Percentiles rank a stretch among this genome's conserved stretches.
These are phyloP conservation scores for Xylaria palmicola DNA, from an alignment of 495 filamentous ascomycete genomes.

Conservation along the genomic window DNA sequence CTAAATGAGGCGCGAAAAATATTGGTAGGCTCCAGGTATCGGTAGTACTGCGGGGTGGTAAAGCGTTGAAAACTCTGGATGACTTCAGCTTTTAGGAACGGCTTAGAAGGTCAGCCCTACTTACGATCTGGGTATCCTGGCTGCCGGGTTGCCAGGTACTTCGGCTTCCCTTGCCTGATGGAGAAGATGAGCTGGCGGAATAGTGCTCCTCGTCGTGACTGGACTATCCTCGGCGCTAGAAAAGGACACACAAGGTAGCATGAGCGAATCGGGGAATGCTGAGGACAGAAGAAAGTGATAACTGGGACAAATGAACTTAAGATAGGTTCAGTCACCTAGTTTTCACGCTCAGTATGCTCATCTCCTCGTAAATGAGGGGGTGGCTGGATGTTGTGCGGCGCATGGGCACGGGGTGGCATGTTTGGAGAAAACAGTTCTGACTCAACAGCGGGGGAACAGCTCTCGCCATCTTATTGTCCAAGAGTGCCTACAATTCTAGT, in stretches of 20 bases:
- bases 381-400: background rate
- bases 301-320: constrained; percentile 18
- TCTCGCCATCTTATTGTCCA: background rate
- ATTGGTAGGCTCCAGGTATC: no score
- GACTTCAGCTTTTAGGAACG: constrained; percentile 52
- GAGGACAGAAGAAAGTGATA: constrained; percentile 22
- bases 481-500: background rate
- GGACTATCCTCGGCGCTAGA: constrained; percentile 57
- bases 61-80: no score
- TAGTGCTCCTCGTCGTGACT: constrained; percentile 61
- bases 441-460: background rate
- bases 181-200: constrained; percentile 57
- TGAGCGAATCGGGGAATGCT: constrained; percentile 57
- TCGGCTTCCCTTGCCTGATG: constrained; percentile 60
- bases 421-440: background rate
- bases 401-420: background rate
- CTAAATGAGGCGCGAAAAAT: no score
- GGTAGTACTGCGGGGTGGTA: no score
- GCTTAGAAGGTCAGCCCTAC: constrained; percentile 48
- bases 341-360: constrained; percentile 18
- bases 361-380: background rate
- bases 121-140: constrained; percentile 50
- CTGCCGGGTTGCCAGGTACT: constrained; percentile 52
- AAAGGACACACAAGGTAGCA: constrained; percentile 61
- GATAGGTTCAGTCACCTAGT: constrained; percentile 29